Evolutionary conservation across 202 grass and related monocot genomes (phyloP), one percentile per base, ranked within the genome.

Genomic region (Digitaria exilis): DNA sequence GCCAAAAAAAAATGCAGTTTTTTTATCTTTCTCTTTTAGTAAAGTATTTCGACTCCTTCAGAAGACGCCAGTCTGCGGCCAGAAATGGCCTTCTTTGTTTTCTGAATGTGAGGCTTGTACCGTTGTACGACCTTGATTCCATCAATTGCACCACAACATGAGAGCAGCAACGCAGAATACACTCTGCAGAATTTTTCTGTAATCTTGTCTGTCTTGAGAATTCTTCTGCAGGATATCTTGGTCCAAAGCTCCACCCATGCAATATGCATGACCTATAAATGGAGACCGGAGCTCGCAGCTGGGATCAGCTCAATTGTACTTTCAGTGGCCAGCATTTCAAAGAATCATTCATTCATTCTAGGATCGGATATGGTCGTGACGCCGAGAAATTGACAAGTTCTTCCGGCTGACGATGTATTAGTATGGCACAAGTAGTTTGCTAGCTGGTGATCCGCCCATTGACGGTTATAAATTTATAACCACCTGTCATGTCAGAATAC

Each of bases 301-400:
- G 7, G 31, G 31, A 65, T 65, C 7, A n/a, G 32, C 16, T 65
- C 17, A 9, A 65, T 70, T 70, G 41, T 46, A 70, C 15, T 71
- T 71, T 70, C 5, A 15, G 2, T 43, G 45, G 12, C 49, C 4
- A 9, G 11, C 39, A 5, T 49, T 10, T 25, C 29, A 0, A 58
- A 50, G 50, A 84, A 49, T 25, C 62, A 56, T n/a, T n/a, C n/a
- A n/a, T n/a, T n/a, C n/a, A n/a, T 60, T 80, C 49, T 49, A 42
- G 45, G 18, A 67, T 44, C 19, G 61, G 49, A 52, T 60, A 44
- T 43, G 7, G 35, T 61, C 25, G 8, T 75, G 64, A 74, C 6
- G 31, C 6, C 1, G 14, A 13, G 21, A 22, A 54, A 34, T 88
- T 88, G 81, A 88, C 62, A 80, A 69, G 31, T 61, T 52, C 41